Conservation (phyloP, 345 rosid species). For the Salix brachista region DNA sequence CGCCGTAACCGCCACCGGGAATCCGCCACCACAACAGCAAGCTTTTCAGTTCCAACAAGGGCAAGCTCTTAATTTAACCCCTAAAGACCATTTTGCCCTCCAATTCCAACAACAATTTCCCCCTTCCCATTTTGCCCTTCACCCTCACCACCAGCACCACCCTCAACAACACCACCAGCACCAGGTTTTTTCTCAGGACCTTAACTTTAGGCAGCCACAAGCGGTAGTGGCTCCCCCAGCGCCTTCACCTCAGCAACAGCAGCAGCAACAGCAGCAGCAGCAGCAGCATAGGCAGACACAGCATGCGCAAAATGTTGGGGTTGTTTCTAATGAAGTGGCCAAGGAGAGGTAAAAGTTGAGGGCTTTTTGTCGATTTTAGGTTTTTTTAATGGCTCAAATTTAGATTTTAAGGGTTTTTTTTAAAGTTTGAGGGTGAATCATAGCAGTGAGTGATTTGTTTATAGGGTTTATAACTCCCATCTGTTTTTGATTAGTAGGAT, state of each 20-base stretch:
- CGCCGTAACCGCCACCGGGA: not conserved
- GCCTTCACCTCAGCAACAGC: constrained; percentile 20
- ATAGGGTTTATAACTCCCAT: not conserved
- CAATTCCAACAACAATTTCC: constrained; percentile 41
- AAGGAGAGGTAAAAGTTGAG: constrained; percentile 60
- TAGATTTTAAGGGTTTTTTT: not conserved
- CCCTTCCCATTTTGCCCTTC: constrained; percentile 36
- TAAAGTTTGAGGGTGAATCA: not conserved
- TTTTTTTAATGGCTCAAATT: not conserved
- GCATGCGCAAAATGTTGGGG: constrained; percentile 21
- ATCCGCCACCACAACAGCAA: constrained; percentile 7
- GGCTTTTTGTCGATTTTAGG: not conserved
- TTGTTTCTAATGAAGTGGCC: constrained; percentile 31
- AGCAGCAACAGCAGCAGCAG: constrained; percentile 22
- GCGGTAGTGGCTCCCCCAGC: constrained; percentile 16
- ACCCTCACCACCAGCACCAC: constrained; percentile 25
- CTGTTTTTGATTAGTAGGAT: too few relatives aligned
- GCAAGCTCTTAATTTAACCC: constrained; percentile 24
- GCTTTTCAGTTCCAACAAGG: constrained; percentile 19
- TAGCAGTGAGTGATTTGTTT: too few relatives aligned
- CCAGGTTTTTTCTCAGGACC: constrained; percentile 44
- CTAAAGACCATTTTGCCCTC: constrained; percentile 58
- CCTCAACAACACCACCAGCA: constrained; percentile 9
- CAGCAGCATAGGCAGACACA: constrained; percentile 25
- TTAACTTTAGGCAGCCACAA: constrained; percentile 63